Conservation (phyloP, 352 stramenopile species). For the Peronospora destructor region DNA sequence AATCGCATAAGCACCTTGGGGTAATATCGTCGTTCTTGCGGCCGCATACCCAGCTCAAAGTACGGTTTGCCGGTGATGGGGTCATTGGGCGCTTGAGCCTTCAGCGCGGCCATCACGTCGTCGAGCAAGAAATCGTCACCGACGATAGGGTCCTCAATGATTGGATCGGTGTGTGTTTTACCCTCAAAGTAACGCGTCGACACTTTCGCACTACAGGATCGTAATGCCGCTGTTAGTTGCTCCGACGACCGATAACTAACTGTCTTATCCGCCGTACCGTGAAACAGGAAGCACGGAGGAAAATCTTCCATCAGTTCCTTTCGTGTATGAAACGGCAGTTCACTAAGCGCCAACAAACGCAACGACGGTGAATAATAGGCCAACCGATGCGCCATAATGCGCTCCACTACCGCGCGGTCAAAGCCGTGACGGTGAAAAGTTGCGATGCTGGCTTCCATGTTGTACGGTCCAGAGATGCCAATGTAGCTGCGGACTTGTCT, state of each 20-base stretch:
- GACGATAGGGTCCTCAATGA: conserved; percentile 82
- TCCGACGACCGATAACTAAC: conserved; percentile 51
- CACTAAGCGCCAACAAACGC: conserved; percentile 36
- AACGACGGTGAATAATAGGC: conserved; percentile 51
- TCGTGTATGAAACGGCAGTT: conserved; percentile 25
- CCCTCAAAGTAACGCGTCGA: conserved; percentile 62
- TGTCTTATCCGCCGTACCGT: conserved; percentile 59
- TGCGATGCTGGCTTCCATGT: conserved; percentile 66
- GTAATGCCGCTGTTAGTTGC: conserved; percentile 45
- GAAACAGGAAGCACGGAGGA: conserved; percentile 50
- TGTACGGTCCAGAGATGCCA: conserved; percentile 84
- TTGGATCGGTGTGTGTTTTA: conserved; percentile 90
- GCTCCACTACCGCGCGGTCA: conserved; percentile 60
- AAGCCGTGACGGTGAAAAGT: conserved; percentile 84
- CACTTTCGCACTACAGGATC: conserved; percentile 38
- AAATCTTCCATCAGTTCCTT: conserved; percentile 34
- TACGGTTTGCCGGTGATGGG: conserved; percentile 22
- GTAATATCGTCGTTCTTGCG: conserved; percentile 40
- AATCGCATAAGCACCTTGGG: conserved; percentile 39
- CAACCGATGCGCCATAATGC: conserved; percentile 75
- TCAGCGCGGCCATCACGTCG: conserved; percentile 46
- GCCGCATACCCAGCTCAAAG: conserved; percentile 29
- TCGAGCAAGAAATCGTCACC: conserved; percentile 59
- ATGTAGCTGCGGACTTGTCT: conserved; percentile 72
- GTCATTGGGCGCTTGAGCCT: conserved; percentile 35